Evolutionary conservation across 2,329 filamentous ascomycete genomes (phyloP).

Genomic region (Sclerotinia borealis): DNA sequence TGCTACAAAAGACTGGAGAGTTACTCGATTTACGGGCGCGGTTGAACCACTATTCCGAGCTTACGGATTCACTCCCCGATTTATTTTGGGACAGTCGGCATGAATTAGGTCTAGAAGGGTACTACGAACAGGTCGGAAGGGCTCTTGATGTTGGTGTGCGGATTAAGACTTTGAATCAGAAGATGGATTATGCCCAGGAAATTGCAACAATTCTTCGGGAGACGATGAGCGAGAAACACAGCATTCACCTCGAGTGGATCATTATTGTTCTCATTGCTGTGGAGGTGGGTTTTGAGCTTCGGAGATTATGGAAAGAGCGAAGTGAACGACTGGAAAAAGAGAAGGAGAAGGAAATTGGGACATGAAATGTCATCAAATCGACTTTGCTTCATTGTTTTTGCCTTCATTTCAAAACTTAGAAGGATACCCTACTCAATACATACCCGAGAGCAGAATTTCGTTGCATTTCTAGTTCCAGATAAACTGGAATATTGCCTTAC

Average conservation of each 20-base stretch:
- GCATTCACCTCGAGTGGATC: constrained; percentile 84
- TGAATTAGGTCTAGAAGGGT: constrained; percentile 84
- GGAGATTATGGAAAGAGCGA: constrained; percentile 41
- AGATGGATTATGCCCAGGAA: constrained; percentile 96
- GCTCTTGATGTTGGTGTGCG: constrained; percentile 86
- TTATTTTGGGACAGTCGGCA: constrained; percentile 93
- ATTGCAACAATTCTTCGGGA: constrained; percentile 86
- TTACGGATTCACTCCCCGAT: constrained; percentile 91
- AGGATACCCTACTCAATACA: background rate
- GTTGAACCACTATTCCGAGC: constrained; percentile 92
- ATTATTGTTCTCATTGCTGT: constrained; percentile 92
- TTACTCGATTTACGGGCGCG: constrained; percentile 83
- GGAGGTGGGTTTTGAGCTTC: constrained; percentile 83
- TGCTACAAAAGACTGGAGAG: constrained; percentile 89
- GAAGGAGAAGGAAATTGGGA: background rate
- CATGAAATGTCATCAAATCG: background rate
- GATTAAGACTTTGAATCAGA: constrained; percentile 88
- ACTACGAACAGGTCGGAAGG: constrained; percentile 89
- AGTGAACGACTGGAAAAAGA: constrained; percentile 4
- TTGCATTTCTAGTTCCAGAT: background rate
- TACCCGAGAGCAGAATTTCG: background rate
- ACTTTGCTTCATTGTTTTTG: background rate
- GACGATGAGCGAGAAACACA: constrained; percentile 84
- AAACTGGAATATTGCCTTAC: background rate
- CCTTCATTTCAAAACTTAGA: background rate